Percentiles rank a stretch among this genome's conserved stretches.
Evolutionary conservation across 2,329 filamentous ascomycete genomes (phyloP).

Genomic region (Monilinia aucupariae): DNA sequence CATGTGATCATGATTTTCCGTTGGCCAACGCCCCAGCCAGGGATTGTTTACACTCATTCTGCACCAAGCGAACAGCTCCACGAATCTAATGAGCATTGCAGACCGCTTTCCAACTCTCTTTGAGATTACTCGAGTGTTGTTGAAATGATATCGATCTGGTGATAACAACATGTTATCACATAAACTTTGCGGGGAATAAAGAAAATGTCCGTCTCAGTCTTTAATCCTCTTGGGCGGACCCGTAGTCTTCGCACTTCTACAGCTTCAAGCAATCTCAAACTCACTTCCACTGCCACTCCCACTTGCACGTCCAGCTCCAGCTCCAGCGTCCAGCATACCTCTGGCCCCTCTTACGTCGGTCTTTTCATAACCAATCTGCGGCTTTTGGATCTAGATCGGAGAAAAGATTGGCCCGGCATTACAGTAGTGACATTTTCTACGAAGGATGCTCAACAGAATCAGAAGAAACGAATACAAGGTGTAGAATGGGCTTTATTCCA

Average conservation of each 20-base stretch:
- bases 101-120: constrained; percentile 13
- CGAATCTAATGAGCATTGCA: constrained; percentile 9
- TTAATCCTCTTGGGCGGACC: constrained; percentile 24
- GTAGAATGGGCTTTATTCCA: constrained; percentile 91
- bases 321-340: constrained; percentile 16
- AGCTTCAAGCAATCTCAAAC: constrained; percentile 22
- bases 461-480: constrained; percentile 75
- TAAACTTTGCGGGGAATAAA: not conserved
- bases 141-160: not conserved
- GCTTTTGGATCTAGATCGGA: constrained; percentile 71
- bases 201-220: constrained; percentile 28
- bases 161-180: constrained; percentile 19
- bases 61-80: constrained; percentile 7
- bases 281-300: constrained; percentile 17
- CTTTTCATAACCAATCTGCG: constrained; percentile 80
- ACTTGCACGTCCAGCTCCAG: constrained; percentile 12
- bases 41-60: not conserved
- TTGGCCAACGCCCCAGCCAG: not conserved
- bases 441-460: constrained; percentile 61
- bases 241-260: constrained; percentile 30
- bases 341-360: constrained; percentile 47
- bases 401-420: constrained; percentile 75
- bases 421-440: constrained; percentile 63
- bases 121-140: too few relatives aligned
- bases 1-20: not conserved